phyloP scores from a whole-genome alignment of 768 basidiomycete species.

The Naematelia encephala region DNA sequence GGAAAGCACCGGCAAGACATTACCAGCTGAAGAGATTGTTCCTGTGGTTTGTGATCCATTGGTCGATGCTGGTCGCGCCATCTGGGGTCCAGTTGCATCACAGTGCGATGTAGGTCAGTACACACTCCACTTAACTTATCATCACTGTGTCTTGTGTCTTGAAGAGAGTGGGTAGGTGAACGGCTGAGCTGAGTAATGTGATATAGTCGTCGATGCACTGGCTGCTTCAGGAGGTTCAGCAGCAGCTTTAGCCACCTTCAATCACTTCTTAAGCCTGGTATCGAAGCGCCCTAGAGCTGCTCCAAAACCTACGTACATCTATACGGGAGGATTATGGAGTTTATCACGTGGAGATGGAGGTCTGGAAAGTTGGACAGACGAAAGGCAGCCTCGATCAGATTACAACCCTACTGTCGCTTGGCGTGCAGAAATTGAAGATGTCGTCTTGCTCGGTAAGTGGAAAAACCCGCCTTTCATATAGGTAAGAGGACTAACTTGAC shows the following conservation, averaged over 20 bases:
- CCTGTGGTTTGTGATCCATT: conserved; percentile 46
- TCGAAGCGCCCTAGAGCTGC: conserved; percentile 29
- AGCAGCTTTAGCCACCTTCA: neutral
- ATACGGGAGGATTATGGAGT: conserved; percentile 56
- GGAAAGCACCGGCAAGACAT: conserved; percentile 44
- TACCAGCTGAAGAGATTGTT: conserved; percentile 55
- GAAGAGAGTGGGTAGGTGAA: neutral
- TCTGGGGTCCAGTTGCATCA: conserved; percentile 20
- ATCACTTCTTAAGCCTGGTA: conserved; percentile 7
- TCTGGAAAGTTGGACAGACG: conserved; percentile 36
- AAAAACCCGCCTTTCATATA: no score
- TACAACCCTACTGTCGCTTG: neutral
- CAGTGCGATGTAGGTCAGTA: conserved; percentile 32
- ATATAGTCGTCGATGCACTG: conserved; percentile 3
- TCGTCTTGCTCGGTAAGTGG: conserved; percentile 4
- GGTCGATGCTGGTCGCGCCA: conserved; percentile 16
- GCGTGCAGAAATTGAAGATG: conserved; percentile 3
- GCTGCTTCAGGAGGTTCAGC: neutral
- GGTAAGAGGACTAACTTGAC: no score
- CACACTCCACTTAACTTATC: neutral
- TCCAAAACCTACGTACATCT: conserved; percentile 55
- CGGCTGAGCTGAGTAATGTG: neutral
- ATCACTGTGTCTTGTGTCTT: neutral
- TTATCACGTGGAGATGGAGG: conserved; percentile 50
- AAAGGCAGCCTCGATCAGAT: conserved; percentile 20